Evolutionary conservation across 371 early-diverging fungal species (phyloP).

Genomic region (Saksenaea vasiformis): DNA sequence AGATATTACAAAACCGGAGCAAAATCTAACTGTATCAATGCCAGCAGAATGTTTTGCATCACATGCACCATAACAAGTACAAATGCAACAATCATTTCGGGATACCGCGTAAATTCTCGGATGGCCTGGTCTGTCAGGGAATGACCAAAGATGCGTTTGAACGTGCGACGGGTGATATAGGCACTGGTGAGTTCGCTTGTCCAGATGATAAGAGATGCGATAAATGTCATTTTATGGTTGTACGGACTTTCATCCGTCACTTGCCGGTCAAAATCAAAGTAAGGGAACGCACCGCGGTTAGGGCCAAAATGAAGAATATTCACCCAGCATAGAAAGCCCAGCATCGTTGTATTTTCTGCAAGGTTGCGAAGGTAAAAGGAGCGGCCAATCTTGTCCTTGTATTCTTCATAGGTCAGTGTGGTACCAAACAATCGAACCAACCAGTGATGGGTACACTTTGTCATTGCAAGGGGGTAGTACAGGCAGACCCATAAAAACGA

Average conservation of each 20-base stretch:
- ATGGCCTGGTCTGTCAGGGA: conserved; percentile 65
- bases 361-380: conserved; percentile 72
- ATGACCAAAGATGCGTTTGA: conserved; percentile 49
- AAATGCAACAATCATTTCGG: conserved; percentile 68
- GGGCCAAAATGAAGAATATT: conserved; percentile 72
- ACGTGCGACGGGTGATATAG: conserved; percentile 57
- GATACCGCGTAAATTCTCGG: conserved; percentile 65
- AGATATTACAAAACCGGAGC: conserved; percentile 7
- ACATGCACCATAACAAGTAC: conserved; percentile 73
- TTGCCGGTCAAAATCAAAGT: conserved; percentile 63
- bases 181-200: conserved; percentile 64
- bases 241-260: conserved; percentile 44
- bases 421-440: conserved; percentile 55
- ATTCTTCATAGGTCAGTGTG: conserved; percentile 62
- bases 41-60: conserved; percentile 70
- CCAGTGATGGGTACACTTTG: conserved; percentile 47
- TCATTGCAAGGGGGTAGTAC: conserved; percentile 74
- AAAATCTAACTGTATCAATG: conserved; percentile 66
- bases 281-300: conserved; percentile 66
- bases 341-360: conserved; percentile 80
- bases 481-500: conserved; percentile 76
- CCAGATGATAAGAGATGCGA: conserved; percentile 65
- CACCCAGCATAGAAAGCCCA: conserved; percentile 73
- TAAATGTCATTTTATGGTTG: conserved; percentile 51
- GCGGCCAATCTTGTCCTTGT: conserved; percentile 66